A percentile compares a stretch with the other conserved stretches of the same genome.
These are phyloP conservation scores for Aegle marmelos DNA, from an alignment of 345 rosid species.

Conservation along the genomic window DNA sequence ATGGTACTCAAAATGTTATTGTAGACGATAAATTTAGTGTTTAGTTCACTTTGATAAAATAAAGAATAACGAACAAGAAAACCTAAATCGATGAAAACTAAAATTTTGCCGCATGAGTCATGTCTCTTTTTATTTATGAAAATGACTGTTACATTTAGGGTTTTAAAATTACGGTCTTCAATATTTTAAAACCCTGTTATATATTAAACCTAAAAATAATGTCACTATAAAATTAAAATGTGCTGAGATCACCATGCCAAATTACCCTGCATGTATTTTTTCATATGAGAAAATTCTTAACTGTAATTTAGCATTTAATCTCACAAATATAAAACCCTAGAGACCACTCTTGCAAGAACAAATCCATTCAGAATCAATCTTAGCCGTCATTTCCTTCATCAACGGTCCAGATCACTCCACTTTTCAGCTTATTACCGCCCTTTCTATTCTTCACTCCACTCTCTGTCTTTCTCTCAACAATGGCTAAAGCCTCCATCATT, in stretches of 20 bases:
- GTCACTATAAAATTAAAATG: neutral
- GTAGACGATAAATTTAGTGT: too few relatives aligned
- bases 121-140: neutral
- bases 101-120: neutral
- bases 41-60: neutral
- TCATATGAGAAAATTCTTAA: neutral
- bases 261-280: neutral
- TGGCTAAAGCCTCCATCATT: constrained; percentile 15
- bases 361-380: constrained; percentile 28
- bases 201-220: neutral
- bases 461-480: neutral
- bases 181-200: neutral
- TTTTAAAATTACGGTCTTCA: neutral
- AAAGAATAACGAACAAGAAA: neutral
- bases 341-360: constrained; percentile 25
- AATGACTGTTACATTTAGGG: neutral
- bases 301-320: constrained; percentile 12
- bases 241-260: neutral
- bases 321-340: constrained; percentile 43
- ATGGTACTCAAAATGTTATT: neutral
- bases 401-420: constrained; percentile 32
- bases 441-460: constrained; percentile 23
- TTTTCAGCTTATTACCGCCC: constrained; percentile 37
- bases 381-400: constrained; percentile 26
- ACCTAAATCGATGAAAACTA: neutral